Conservation (phyloP, 73 alveolate genomes). For the Durusdinium trenchii region DNA sequence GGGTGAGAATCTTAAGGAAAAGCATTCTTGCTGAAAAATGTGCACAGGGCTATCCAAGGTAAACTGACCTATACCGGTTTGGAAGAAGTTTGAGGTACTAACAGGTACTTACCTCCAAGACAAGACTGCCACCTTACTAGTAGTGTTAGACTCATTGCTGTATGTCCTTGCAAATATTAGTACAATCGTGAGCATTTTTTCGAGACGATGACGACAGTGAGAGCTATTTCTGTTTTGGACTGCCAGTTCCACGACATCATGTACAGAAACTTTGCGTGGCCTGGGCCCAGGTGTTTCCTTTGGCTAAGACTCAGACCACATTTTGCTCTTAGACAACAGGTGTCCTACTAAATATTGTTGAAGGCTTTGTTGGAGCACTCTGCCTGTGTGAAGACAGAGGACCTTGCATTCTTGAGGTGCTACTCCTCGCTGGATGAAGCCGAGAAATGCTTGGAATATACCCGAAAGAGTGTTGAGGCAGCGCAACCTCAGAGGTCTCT, state of each 20-base stretch:
- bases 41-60: background rate
- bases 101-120: too few relatives aligned
- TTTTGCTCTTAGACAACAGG: too few relatives aligned
- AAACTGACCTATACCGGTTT: background rate
- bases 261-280: conserved; percentile 95
- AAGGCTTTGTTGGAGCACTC: background rate
- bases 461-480: conserved; percentile 87
- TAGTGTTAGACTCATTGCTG: too few relatives aligned
- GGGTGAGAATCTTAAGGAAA: background rate
- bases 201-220: background rate
- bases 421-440: conserved; percentile 88
- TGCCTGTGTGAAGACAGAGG: background rate
- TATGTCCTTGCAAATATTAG: too few relatives aligned
- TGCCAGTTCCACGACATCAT: conserved; percentile 95
- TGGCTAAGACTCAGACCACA: too few relatives aligned
- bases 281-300: background rate
- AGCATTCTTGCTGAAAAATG: background rate
- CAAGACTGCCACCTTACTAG: too few relatives aligned
- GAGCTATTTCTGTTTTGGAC: background rate
- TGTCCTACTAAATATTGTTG: background rate
- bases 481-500: too few relatives aligned
- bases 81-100: too few relatives aligned
- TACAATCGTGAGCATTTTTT: too few relatives aligned
- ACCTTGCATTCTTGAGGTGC: conserved; percentile 12
- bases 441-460: conserved; percentile 74